Evolutionary conservation across 495 filamentous ascomycete species (phyloP).

Genomic region (Jackrogersella multiformis): DNA sequence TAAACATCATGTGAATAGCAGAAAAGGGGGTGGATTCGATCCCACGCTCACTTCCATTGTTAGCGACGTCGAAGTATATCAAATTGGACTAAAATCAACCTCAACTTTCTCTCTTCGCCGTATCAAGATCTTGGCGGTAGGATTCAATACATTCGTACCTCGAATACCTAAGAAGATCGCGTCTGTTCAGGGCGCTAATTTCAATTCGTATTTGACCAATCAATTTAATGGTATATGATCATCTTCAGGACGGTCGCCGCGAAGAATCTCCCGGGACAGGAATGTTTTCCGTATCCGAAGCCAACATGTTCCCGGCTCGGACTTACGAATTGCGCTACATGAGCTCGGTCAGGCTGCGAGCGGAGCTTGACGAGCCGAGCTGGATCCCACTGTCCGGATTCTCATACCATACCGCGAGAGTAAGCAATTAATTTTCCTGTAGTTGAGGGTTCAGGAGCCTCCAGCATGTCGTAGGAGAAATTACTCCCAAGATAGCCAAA

Average conservation of each 20-base stretch:
- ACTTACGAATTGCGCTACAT: slow-evolving; percentile 55
- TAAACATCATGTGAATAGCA: too few species aligned
- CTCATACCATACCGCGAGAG: slow-evolving; percentile 43
- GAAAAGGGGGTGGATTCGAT: too few species aligned
- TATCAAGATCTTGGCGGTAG: slow-evolving; percentile 13
- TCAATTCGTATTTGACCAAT: slow-evolving; percentile 55
- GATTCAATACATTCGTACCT: not conserved
- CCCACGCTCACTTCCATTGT: too few species aligned
- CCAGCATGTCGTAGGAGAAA: not conserved
- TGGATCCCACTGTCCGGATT: slow-evolving; percentile 57
- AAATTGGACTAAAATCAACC: slow-evolving; percentile 12
- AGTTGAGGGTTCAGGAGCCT: not conserved
- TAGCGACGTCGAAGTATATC: not conserved
- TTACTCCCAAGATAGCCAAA: not conserved
- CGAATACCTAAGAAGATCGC: not conserved
- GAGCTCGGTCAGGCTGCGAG: slow-evolving; percentile 51
- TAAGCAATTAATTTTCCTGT: not conserved
- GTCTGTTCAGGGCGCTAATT: slow-evolving; percentile 31
- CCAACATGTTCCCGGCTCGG: slow-evolving; percentile 52
- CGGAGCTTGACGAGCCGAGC: slow-evolving; percentile 58
- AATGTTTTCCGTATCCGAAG: slow-evolving; percentile 53
- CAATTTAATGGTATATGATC: slow-evolving; percentile 50
- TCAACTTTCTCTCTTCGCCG: slow-evolving; percentile 18
- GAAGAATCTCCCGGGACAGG: slow-evolving; percentile 57
- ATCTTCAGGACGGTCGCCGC: slow-evolving; percentile 54